Evolutionary conservation across 495 filamentous ascomycete species (phyloP).

Genomic region (Podospora anserina): DNA sequence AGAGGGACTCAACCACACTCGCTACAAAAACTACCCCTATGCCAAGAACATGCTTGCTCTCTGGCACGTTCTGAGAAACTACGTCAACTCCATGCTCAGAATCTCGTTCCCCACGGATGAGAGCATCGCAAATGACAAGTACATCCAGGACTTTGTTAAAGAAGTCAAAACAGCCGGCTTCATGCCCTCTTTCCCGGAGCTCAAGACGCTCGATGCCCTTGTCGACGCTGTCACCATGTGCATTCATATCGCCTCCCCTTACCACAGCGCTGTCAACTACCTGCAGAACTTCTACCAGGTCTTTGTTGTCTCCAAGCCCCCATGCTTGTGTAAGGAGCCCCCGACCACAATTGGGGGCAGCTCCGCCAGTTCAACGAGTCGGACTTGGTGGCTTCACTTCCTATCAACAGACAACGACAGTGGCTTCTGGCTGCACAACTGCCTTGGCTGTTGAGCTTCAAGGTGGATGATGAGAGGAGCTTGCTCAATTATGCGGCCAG

Average conservation of each 20-base stretch:
- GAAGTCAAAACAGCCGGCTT: constrained; percentile 36
- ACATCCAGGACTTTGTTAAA: constrained; percentile 38
- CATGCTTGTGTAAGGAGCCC: constrained; percentile 35
- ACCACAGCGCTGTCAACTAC: constrained; percentile 51
- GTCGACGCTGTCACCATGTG: constrained; percentile 71
- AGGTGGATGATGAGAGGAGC: constrained; percentile 37
- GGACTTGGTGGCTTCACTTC: constrained; percentile 40
- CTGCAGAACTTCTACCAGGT: constrained; percentile 49
- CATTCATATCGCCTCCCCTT: constrained; percentile 50
- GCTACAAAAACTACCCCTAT: constrained; percentile 49
- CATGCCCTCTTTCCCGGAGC: constrained; percentile 54
- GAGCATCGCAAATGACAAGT: constrained; percentile 29
- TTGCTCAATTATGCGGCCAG: constrained; percentile 39
- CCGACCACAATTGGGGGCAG: constrained; percentile 29
- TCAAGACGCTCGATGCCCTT: constrained; percentile 78
- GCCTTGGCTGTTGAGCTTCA: constrained; percentile 46
- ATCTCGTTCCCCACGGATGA: constrained; percentile 22
- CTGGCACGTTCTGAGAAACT: constrained; percentile 40
- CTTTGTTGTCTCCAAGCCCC: constrained; percentile 47
- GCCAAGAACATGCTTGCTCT: constrained; percentile 43
- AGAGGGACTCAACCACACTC: constrained; percentile 32
- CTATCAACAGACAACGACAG: constrained; percentile 38
- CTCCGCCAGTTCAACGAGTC: constrained; percentile 32
- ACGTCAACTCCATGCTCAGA: constrained; percentile 34
- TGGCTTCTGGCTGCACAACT: constrained; percentile 45